phyloP scores from a whole-genome alignment of 108 stramenopile genomes.

The Cyclotella baltica region DNA sequence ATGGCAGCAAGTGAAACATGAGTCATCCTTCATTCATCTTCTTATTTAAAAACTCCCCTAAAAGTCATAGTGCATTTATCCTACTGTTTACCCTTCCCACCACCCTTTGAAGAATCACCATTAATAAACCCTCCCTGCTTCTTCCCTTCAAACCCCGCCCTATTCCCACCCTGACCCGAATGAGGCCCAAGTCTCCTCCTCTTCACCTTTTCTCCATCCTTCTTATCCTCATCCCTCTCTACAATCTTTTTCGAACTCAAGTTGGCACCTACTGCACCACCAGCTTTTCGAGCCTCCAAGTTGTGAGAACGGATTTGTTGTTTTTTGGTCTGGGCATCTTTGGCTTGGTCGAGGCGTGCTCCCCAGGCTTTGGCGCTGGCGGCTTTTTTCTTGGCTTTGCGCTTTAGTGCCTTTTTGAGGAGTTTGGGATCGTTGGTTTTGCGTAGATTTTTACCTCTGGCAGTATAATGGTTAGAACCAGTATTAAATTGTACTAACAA shows the following conservation, averaged over 20 bases:
- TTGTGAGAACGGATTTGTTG: conserved; percentile 90
- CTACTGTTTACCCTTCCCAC: conserved; percentile 36
- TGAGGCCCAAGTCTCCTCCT: conserved; percentile 53
- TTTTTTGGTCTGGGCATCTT: conserved; percentile 73
- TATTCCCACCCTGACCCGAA: conserved; percentile 50
- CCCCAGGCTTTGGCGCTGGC: conserved; percentile 87
- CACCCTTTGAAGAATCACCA: conserved; percentile 35
- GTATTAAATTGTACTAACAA: not conserved
- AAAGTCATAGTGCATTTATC: no score
- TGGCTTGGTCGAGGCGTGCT: conserved; percentile 70
- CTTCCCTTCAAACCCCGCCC: conserved; percentile 89
- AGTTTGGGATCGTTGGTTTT: conserved; percentile 87
- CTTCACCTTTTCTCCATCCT: conserved; percentile 38
- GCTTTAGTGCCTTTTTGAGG: conserved; percentile 84
- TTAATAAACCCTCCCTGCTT: conserved; percentile 85
- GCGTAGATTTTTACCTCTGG: conserved; percentile 53
- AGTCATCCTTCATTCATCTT: no score
- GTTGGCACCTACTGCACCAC: conserved; percentile 81
- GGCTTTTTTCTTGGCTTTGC: conserved; percentile 87
- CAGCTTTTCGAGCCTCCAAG: conserved; percentile 73
- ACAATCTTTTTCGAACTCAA: conserved; percentile 78
- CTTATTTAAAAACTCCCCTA: no score
- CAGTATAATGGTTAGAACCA: not conserved
- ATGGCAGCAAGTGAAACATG: no score
- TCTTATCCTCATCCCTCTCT: conserved; percentile 37